Evolutionary conservation across 2,329 filamentous ascomycete genomes (phyloP), one percentile per base, ranked within the genome.

Genomic region (Xylaria sp.): DNA sequence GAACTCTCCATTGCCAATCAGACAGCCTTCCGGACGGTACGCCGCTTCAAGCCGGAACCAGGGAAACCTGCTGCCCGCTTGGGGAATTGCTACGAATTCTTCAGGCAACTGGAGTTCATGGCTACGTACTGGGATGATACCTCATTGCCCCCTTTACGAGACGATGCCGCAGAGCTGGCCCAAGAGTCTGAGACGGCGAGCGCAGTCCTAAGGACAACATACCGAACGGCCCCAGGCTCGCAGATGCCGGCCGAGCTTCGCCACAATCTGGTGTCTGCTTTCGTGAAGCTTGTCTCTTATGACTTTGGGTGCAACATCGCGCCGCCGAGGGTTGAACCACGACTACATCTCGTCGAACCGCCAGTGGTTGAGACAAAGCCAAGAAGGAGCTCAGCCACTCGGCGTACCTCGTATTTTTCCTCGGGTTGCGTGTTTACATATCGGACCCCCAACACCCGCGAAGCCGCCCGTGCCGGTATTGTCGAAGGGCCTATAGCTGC

Each of bases 41-140:
- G 86, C 23, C 82, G 87, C 44, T 77, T 88, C n/a, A 79, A 81
- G 5, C 76, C 83, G 0, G 79, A 80, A 33, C 80, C 80, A 40
- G 87, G 86, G 40, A 81, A 82, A 68, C 75, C 79, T 46, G 78
- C 82, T 35, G 80, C 82, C 29, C 82, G 86, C 6, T 74, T 89
- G 7, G 87, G 87, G 13, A 88, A 87, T 66, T 82, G 84, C 4
- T 89, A 88, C 67, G 87, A 89, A 73, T 89, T 89, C 73, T 89
- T 84, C 75, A 84, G 85, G 54, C 84, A 85, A 67, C 77, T 89
- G 19, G 87, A 89, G 68, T 72, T 80, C 25, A 81, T 87, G 69
- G 83, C 85, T 2, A 70, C 78, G 0, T 89, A 81, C 68, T 89
- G 87, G 87, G 84, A 87, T 31, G 87, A 89, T 68, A 84, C 85